Evolutionary conservation across 371 early-diverging fungal species (phyloP), one percentile per base, ranked within the genome.

Genomic region (Parasitella parasitica): DNA sequence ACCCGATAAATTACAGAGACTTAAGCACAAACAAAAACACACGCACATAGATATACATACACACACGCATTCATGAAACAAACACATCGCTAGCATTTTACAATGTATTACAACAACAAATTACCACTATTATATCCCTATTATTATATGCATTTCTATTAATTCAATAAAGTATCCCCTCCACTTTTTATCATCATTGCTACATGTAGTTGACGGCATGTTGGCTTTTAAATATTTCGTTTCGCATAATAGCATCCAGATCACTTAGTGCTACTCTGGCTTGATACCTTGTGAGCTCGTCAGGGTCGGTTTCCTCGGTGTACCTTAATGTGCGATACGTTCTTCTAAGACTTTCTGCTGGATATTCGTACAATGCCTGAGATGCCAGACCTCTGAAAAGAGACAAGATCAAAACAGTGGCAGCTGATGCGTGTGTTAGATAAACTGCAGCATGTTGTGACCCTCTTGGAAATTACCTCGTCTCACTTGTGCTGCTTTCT

Each of bases 301-400:
- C 89, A 4, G 77, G 41, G 59, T 93, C 94, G 0, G 81, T 83
- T 12, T 82, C 81, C 58, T 84, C 87, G 35, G 88, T 76, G 48
- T 86, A 86, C 22, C 84, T 72, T 30, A 94, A 73, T 1, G 83
- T 76, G 24, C 79, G 68, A 65, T 83, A 85, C 0, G 87, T 84
- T 2, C 79, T 62, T 62, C 80, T 73, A 51, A 93, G 66, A 27
- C 79, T 77, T 30, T 82, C 85, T 3, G 73, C 57, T 7, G 91
- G 91, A 18, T 86, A 79, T 28, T 81, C 69, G 18, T 78, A 79
- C 32, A 89, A 51, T 16, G 86, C 73, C 9, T 86, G 78, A 11
- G 66, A 62, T 1, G 80, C 85, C 18, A 91, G 72, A 11, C 90
- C 93, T 34, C 91, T 80, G 57, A 93, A 81, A 53, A 95, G 61